Percentiles rank a stretch among this genome's conserved stretches.
phyloP scores from a whole-genome alignment of 2,329 filamentous ascomycete species.

The Diaporthe eres region DNA sequence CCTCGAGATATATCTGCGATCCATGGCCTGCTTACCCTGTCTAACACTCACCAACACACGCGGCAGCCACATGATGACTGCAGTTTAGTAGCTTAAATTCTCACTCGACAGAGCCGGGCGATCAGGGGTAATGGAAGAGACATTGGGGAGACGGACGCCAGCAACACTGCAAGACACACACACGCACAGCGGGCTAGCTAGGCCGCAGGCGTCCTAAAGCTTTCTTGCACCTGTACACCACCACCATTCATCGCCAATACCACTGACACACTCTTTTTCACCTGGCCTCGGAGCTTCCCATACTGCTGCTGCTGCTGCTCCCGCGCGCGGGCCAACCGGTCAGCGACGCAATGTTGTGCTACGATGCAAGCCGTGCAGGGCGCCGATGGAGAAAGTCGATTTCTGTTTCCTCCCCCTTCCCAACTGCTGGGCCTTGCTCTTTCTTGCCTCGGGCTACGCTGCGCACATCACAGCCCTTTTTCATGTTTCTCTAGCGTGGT shows the following conservation, averaged over 20 bases:
- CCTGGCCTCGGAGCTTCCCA: background rate
- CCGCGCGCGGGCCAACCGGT: constrained; percentile 10
- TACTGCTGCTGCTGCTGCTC: background rate
- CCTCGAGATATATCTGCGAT: background rate
- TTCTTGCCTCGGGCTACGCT: background rate
- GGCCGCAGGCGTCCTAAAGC: background rate
- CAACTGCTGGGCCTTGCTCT: background rate
- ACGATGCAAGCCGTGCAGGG: constrained; percentile 14
- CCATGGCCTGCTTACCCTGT: background rate
- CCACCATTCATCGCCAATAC: background rate
- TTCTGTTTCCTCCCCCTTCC: background rate
- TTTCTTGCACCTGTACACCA: background rate
- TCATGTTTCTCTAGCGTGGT: background rate
- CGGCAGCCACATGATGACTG: constrained; percentile 13
- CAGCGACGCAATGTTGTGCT: constrained; percentile 1
- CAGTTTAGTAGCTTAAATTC: background rate
- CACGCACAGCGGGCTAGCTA: background rate
- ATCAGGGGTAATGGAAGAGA: constrained; percentile 22
- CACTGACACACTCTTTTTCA: background rate
- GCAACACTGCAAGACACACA: background rate
- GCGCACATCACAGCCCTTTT: background rate
- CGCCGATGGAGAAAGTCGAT: background rate
- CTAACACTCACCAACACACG: background rate
- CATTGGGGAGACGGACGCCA: background rate
- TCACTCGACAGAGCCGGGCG: constrained; percentile 2